These are phyloP conservation scores for Tulasnella sp. DNA, from an alignment of 768 basidiomycete genomes.

Conservation along the genomic window DNA sequence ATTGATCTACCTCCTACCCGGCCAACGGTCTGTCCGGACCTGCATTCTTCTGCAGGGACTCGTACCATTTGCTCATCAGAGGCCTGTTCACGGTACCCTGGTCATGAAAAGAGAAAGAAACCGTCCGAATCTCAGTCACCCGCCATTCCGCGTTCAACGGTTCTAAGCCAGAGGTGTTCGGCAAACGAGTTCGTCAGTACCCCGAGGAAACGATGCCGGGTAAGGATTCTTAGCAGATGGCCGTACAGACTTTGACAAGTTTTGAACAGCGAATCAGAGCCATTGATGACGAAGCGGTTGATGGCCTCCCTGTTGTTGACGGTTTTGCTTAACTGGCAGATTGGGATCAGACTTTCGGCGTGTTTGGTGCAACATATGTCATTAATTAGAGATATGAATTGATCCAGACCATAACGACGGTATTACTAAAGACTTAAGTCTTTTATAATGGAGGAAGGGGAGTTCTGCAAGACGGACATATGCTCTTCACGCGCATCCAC, in stretches of 20 bases:
- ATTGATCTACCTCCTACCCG: background rate
- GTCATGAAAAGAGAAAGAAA: background rate
- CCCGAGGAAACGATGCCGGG: background rate
- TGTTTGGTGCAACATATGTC: background rate
- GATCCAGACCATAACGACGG: background rate
- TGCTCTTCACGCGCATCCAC: conserved; percentile 82
- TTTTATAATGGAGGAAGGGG: conserved; percentile 63
- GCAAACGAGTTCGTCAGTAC: background rate
- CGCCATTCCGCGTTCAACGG: background rate
- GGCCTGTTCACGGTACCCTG: background rate
- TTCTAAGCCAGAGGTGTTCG: background rate
- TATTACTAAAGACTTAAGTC: background rate
- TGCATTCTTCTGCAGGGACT: background rate
- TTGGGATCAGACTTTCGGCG: background rate
- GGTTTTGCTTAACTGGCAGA: background rate
- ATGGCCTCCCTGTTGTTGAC: background rate
- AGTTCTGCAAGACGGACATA: conserved; percentile 84
- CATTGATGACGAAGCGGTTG: background rate
- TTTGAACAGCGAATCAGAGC: background rate
- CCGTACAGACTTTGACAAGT: background rate
- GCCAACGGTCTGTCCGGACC: background rate
- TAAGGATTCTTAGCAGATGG: background rate
- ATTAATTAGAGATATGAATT: background rate
- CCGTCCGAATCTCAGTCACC: background rate
- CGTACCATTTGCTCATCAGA: background rate